Percentiles rank a stretch among this genome's conserved stretches.
phyloP scores from a whole-genome alignment of 1,284 basidiomycete genomes.

The Rhodotorula sp. region DNA sequence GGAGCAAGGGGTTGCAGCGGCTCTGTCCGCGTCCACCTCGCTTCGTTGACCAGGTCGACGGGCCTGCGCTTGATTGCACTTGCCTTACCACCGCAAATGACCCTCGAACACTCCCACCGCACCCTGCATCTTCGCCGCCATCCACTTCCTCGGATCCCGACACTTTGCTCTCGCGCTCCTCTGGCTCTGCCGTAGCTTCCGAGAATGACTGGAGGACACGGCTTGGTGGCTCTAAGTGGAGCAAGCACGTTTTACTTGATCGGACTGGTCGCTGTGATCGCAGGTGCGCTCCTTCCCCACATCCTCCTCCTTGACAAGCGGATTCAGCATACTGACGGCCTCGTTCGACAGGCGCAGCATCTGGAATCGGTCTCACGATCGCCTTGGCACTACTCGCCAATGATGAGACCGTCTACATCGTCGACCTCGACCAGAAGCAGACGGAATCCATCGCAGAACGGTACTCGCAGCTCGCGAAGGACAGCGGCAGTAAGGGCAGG shows the following conservation, averaged over 20 bases:
- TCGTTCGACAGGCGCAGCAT: constrained; percentile 48
- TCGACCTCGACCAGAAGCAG: constrained; percentile 16
- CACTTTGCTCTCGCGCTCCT: not conserved
- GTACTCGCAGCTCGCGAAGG: constrained; percentile 6
- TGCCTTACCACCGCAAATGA: too few species aligned
- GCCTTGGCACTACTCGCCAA: constrained; percentile 52
- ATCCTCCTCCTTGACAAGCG: not conserved
- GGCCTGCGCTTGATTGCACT: not conserved
- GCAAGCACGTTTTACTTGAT: constrained; percentile 9
- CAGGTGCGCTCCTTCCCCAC: constrained; percentile 9
- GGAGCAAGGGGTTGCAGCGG: not conserved
- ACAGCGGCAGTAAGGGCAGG: not conserved
- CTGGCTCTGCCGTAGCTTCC: not conserved
- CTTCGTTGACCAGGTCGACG: too few species aligned
- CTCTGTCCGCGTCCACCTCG: too few species aligned
- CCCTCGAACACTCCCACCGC: not conserved
- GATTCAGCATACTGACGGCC: not conserved
- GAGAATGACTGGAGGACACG: not conserved
- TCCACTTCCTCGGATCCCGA: not conserved
- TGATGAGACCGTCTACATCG: constrained; percentile 52
- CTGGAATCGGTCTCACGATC: constrained; percentile 53
- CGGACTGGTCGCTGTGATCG: constrained; percentile 18
- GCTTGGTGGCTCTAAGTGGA: not conserved
- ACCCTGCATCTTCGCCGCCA: not conserved
- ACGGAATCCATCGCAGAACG: constrained; percentile 1